Evolutionary conservation across 345 rosid genomes (phyloP).

Genomic region (Ricinus communis): DNA sequence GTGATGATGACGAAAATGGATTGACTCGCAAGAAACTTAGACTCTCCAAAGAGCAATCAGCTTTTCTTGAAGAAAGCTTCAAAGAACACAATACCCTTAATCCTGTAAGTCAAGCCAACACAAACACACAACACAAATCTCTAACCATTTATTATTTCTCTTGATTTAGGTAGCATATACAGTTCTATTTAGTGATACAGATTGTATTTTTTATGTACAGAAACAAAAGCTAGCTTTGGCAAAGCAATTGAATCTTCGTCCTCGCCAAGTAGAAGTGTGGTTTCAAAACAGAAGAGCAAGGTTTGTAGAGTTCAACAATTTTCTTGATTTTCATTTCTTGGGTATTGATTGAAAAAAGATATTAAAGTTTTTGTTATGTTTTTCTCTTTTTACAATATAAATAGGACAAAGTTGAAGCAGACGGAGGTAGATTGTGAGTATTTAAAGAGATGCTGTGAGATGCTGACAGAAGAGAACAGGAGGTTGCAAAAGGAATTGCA

Average conservation of each 20-base stretch:
- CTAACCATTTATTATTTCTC: background rate
- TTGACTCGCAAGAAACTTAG: constrained; percentile 89
- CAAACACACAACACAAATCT: background rate
- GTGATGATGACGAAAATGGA: constrained; percentile 88
- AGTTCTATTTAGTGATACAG: background rate
- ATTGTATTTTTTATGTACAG: constrained; percentile 33
- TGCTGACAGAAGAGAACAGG: constrained; percentile 85
- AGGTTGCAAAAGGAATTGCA: constrained; percentile 84
- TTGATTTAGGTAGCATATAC: background rate
- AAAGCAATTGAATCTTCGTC: constrained; percentile 82
- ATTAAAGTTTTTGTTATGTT: too few relatives aligned
- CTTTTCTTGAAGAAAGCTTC: constrained; percentile 93
- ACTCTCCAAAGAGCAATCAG: constrained; percentile 86
- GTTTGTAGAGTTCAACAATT: constrained; percentile 30
- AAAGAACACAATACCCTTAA: constrained; percentile 84
- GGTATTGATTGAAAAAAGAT: too few relatives aligned
- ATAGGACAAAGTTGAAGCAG: constrained; percentile 92
- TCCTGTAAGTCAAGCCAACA: constrained; percentile 53
- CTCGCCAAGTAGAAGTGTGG: constrained; percentile 97
- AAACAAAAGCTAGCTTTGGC: constrained; percentile 84
- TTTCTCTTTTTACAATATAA: too few relatives aligned
- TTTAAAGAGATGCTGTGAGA: constrained; percentile 84
- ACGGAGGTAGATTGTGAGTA: constrained; percentile 93
- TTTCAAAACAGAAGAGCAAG: constrained; percentile 97
- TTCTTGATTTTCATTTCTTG: too few relatives aligned